These are phyloP conservation scores for Sporothrix variecibatus DNA, from an alignment of 2,329 filamentous ascomycete genomes.

Conservation along the genomic window DNA sequence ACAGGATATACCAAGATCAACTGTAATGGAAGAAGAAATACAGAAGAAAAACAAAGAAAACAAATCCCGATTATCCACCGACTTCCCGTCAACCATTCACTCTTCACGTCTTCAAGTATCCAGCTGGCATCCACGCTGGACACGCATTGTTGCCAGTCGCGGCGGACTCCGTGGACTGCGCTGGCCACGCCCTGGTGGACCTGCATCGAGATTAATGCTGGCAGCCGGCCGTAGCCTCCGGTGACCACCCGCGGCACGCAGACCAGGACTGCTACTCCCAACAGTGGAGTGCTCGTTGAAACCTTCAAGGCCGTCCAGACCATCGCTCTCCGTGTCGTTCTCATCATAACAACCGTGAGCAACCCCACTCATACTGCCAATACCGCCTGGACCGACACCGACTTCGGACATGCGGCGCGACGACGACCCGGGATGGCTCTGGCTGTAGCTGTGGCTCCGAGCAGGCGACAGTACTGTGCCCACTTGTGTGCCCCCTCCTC, in stretches of 20 bases:
- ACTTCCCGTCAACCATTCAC: background rate
- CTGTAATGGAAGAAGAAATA: background rate
- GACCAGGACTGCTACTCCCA: background rate
- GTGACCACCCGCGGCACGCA: background rate
- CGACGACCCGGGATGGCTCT: background rate
- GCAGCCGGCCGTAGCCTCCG: background rate
- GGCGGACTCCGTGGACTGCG: constrained; percentile 12
- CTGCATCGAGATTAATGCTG: background rate
- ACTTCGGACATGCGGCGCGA: background rate
- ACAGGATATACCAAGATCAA: background rate
- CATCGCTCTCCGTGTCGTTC: constrained; percentile 21
- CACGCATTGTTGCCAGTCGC: constrained; percentile 26
- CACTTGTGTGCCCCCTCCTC: background rate
- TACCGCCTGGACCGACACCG: background rate
- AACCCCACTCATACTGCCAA: background rate
- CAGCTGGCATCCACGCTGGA: constrained; percentile 31
- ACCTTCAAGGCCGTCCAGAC: background rate
- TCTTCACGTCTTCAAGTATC: constrained; percentile 16
- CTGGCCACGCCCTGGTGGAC: background rate
- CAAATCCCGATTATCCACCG: background rate
- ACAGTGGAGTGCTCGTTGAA: background rate
- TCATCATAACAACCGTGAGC: background rate
- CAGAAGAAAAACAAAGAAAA: background rate
- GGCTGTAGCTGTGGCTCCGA: background rate
- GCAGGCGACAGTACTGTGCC: background rate